Evolutionary conservation across 2,329 filamentous ascomycete genomes (phyloP), one percentile per base, ranked within the genome.

Genomic region (Cadophora luteo-olivacea): DNA sequence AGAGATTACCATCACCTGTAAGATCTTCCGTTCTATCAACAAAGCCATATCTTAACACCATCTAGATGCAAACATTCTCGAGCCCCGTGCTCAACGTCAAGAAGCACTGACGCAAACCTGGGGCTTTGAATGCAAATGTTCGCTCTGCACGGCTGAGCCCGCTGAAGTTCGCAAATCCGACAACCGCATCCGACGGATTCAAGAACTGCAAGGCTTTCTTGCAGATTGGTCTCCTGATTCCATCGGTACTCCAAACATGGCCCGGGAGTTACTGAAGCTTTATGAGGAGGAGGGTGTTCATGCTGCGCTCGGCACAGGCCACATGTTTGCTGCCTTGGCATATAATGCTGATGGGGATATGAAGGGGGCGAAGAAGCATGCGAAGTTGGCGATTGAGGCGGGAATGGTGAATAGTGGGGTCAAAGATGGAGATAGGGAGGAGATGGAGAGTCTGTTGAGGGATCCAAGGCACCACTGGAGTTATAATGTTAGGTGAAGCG

Each of bases 1-100:
- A 68, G 81, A 83, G 70, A 76, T 83, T 9, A 82, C 80, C 8
- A 76, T 82, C 38, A 78, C 79, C 25, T 82, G 82, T 72, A 79
- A 58, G 61, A 48, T 9, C n/a, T 24, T 8, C 5, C 24, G 24
- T 7, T 1, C 8, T 11, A 5, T 11, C 11, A 19, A 25, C 33
- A 25, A 33, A 22, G 29, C n/a, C 6, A n/a, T n/a, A 51, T 51
- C 4, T 32, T 57, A 67, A 66, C 38, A 63, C 58, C 70, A 38
- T 29, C 8, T 65, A 74, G 74, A 72, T 29, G 71, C 64, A 60
- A 78, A 77, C 48, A 74, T 78, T n/a, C 72, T 81, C 9, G 78
- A 80, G 65, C 68, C 77, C 3, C 73, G 73, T 9, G 61, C 71
- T 4, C 73, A 74, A 36, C 75, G 81, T 6, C 77, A 78, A 48